phyloP scores from a whole-genome alignment of 2,329 filamentous ascomycete species.

The Capronia americana region DNA sequence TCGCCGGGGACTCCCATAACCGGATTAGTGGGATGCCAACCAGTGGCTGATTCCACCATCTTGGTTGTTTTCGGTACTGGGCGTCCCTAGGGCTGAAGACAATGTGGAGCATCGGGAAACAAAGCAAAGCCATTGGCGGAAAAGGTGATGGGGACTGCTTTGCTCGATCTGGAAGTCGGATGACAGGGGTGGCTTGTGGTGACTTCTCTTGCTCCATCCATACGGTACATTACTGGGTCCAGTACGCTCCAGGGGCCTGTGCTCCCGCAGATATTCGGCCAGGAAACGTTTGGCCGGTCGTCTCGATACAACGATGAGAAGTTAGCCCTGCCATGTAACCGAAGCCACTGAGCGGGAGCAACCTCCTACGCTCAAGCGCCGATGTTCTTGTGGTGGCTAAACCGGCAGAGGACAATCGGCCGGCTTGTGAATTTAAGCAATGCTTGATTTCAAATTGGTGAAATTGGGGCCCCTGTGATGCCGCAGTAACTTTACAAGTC shows the following conservation, averaged over 20 bases:
- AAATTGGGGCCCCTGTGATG: background rate
- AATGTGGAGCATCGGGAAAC: conserved; percentile 18
- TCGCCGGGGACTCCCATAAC: conserved; percentile 25
- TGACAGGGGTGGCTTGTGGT: background rate
- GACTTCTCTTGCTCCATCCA: background rate
- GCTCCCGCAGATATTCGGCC: background rate
- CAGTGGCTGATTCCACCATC: conserved; percentile 13
- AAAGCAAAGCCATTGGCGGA: conserved; percentile 27
- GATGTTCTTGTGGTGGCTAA: background rate
- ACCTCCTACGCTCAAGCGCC: background rate
- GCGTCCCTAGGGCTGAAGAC: conserved; percentile 29
- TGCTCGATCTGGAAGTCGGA: conserved; percentile 28
- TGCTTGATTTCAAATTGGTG: background rate
- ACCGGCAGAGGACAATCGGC: background rate
- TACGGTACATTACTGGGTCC: background rate
- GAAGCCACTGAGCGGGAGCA: background rate
- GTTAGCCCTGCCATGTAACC: conserved; percentile 1
- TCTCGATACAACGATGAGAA: conserved; percentile 2
- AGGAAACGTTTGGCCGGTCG: background rate
- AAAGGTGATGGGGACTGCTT: conserved; percentile 9
- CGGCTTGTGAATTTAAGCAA: background rate
- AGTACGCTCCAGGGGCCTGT: background rate
- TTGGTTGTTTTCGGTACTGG: conserved; percentile 11
- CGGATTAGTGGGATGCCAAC: background rate
- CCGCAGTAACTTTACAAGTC: background rate